Evolutionary conservation across 176 grass and related monocot genomes (phyloP), one percentile per base, ranked within the genome.

Genomic region (Chrysopogon serrulatus): DNA sequence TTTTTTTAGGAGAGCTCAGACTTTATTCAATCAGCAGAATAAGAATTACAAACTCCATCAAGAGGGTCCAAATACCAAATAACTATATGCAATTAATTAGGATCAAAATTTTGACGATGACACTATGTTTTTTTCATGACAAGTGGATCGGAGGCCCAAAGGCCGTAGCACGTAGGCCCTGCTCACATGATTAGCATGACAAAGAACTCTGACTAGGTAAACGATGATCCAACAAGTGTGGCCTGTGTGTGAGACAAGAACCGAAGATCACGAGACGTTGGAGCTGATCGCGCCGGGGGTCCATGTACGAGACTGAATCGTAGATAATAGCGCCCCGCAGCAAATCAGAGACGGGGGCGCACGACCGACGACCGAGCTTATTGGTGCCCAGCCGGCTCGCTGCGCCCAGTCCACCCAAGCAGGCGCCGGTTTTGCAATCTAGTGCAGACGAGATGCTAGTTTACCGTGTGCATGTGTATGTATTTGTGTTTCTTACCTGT

Each of bases 211-310:
- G 17, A 19, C 40, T 27, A 26, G 39, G 4, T 11, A 27, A 30
- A 13, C 4, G 9, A 65, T 23, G 43, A 47, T n/a, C 60, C 30
- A 66, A 67, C 61, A 67, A 26, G 63, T 27, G 53, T 37, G 43
- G 78, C 31, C 31, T 23, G 78, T 68, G 32, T 24, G 49, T 68
- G 78, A 23, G 63, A 80, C 78, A 79, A 68, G 31, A 68, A 35
- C 64, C 77, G 24, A 18, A 61, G 13, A 28, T 61, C 63, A 65
- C 63, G 63, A 65, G 14, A 65, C 31, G 30, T 65, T 65, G 31
- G 63, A 65, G 31, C 63, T 15, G 63, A 34, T 19, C 63, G 34
- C 34, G 5, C 10, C n/a, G 8, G 4, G 15, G 45, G 43, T 2
- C 33, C 23, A 13, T 8, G 26, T 31, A 16, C 5, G 5, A 36